These are phyloP conservation scores for Clitocybe nebularis DNA, from an alignment of 1,284 basidiomycete genomes.

Conservation along the genomic window DNA sequence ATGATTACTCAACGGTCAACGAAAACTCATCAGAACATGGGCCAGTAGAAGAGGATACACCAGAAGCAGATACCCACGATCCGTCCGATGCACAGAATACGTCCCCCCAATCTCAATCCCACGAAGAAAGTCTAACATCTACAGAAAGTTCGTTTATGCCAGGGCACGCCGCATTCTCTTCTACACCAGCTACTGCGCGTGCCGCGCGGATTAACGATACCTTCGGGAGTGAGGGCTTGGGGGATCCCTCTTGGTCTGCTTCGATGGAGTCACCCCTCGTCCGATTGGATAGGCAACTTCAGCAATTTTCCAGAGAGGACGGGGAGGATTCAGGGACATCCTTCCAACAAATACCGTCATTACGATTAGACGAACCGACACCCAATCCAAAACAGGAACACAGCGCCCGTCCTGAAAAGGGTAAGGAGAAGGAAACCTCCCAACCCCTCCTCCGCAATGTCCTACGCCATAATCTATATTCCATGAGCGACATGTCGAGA, in stretches of 20 bases:
- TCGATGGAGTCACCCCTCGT: conserved; percentile 76
- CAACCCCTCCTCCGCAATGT: conserved; percentile 46
- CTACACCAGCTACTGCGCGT: conserved; percentile 63
- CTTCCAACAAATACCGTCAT: conserved; percentile 21
- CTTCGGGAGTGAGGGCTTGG: conserved; percentile 34
- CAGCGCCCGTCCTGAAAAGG: conserved; percentile 33
- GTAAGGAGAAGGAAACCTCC: conserved; percentile 38
- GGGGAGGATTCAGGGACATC: conserved; percentile 16
- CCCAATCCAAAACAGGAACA: conserved; percentile 20
- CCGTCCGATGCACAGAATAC: conserved; percentile 14
- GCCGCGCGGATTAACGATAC: conserved; percentile 33
- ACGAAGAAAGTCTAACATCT: conserved; percentile 42
- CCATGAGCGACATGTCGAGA: conserved; percentile 27
- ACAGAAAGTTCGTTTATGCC: conserved; percentile 70
- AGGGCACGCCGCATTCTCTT: conserved; percentile 62
- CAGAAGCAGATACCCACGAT: conserved; percentile 13
- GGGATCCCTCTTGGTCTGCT: conserved; percentile 60
- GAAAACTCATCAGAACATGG: conserved; percentile 41
- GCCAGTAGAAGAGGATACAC: conserved; percentile 23
- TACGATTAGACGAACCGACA: conserved; percentile 30
- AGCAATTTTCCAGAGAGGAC: conserved; percentile 49
- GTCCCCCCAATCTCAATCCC: conserved; percentile 19
- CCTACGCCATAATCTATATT: conserved; percentile 44
- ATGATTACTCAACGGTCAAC: conserved; percentile 56
- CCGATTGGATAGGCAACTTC: conserved; percentile 65